Base-by-base conservation (phyloP, 306 rosid species). In the Prunus salicina region DNA sequence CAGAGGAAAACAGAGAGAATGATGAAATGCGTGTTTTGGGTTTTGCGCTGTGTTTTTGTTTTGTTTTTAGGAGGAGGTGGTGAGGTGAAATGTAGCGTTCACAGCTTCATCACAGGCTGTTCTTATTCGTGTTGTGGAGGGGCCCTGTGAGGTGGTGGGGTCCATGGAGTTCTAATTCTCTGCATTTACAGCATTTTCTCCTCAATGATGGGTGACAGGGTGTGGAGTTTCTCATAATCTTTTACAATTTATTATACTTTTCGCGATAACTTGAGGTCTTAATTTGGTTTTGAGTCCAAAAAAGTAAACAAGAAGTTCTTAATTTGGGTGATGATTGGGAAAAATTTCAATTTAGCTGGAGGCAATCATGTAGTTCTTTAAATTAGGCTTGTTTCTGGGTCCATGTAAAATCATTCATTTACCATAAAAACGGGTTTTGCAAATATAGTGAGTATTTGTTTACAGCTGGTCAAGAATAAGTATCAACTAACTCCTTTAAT, bases 71-170 rank as follows among this genome's bases (percentile, higher is more conserved):
- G 30, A 16, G 60, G 25, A 20, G 69, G 69, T 50, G 62, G 80
- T 18, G 43, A 38, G 86, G 83, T 72, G 81, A 84, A 85, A 77
- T 64, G 84, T 79, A 69, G 56, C 74, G 78, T 64, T 87, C 88
- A 72, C 88, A 88, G 89, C 86, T 82, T 64, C 71, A 50, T 64
- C 78, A 87, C 97, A 90, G 87, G 74, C 93, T 87, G 97, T 84
- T 86, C 74, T 74, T 88, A 92, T 90, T 92, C 89, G 72, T 47
- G 64, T 14, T 72, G 63, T 47, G 72, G 43, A 27, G 52, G 79
- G 67, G 72, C 32, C 61, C 15, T 14, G 38, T 13, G 47, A 24
- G 70, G 38, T 66, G 79, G 79, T 82, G 84, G 87, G 88, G 69
- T 72, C 90, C 86, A 75, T n/a, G 24, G 4, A 12, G 8, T 7